These are phyloP conservation scores for Colletotrichum tofieldiae DNA, from an alignment of 2,329 filamentous ascomycete genomes.

Conservation along the genomic window DNA sequence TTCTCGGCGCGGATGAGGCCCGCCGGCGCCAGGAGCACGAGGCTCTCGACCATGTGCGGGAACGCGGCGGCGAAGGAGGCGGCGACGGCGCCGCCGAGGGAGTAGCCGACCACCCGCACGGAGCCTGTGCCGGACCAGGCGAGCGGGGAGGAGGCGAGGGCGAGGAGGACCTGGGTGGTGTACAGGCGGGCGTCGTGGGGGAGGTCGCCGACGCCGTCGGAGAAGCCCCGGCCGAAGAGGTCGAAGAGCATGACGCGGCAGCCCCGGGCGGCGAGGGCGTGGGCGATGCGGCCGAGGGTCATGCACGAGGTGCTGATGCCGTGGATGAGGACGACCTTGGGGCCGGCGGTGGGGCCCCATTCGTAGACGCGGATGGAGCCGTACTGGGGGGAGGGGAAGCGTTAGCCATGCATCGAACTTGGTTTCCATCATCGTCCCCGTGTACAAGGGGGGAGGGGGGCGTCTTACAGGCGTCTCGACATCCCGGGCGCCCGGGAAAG, in stretches of 20 bases:
- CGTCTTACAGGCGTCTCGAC: constrained; percentile 75
- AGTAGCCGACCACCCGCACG: constrained; percentile 84
- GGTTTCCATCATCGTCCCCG: background rate
- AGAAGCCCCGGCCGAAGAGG: constrained; percentile 79
- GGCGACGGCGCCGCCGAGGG: constrained; percentile 84
- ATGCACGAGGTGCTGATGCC: constrained; percentile 89
- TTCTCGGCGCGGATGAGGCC: constrained; percentile 77
- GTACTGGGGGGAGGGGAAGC: constrained; percentile 61
- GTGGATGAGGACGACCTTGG: constrained; percentile 84
- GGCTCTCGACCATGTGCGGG: constrained; percentile 76
- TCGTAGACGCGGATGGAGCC: constrained; percentile 86
- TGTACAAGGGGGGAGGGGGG: constrained; percentile 23
- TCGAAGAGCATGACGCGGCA: constrained; percentile 88
- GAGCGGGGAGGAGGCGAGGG: constrained; percentile 78
- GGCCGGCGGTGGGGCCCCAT: constrained; percentile 82
- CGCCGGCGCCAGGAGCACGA: constrained; percentile 85
- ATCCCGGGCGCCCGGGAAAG: constrained; percentile 81
- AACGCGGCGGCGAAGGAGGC: constrained; percentile 82
- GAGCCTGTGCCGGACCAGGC: constrained; percentile 73
- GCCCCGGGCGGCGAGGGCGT: constrained; percentile 76
- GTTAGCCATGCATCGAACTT: constrained; percentile 17
- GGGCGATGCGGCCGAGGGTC: constrained; percentile 77
- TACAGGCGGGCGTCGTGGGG: constrained; percentile 84
- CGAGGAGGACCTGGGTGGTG: constrained; percentile 79
- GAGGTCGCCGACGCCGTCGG: constrained; percentile 75